A percentile compares a stretch with the other conserved stretches of the same genome.
phyloP scores from a whole-genome alignment of 1,139 yeast genomes.

The Zygosaccharomyces pseudobailii region DNA sequence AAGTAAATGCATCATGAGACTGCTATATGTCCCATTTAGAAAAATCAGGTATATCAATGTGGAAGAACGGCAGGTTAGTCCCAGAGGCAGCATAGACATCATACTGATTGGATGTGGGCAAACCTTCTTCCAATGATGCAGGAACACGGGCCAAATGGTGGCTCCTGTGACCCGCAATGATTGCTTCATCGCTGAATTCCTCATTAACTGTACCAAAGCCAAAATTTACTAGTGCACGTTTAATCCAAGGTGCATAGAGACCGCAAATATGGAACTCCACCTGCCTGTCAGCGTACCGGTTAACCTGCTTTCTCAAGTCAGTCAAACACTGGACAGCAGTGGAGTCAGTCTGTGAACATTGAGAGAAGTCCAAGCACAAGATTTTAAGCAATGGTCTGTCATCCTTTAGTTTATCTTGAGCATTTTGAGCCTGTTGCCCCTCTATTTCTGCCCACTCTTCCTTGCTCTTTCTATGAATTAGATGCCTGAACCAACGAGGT shows the following conservation, averaged over 20 bases:
- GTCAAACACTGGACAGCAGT: constrained; percentile 75
- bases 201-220: constrained; percentile 70
- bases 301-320: constrained; percentile 69
- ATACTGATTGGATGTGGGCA: constrained; percentile 34
- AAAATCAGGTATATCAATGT: constrained; percentile 78
- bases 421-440: constrained; percentile 6
- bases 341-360: constrained; percentile 70
- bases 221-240: constrained; percentile 66
- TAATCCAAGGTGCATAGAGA: constrained; percentile 78
- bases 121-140: constrained; percentile 19
- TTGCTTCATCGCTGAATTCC: constrained; percentile 30
- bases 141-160: constrained; percentile 32
- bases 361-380: constrained; percentile 74
- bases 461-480: constrained; percentile 27
- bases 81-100: constrained; percentile 51
- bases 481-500: constrained; percentile 37
- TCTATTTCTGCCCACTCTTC: constrained; percentile 15
- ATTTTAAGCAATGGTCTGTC: constrained; percentile 63
- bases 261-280: constrained; percentile 91
- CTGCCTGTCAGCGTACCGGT: constrained; percentile 72
- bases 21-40: constrained; percentile 31
- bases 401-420: constrained; percentile 33
- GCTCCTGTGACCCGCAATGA: constrained; percentile 30
- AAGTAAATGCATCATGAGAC: not conserved
- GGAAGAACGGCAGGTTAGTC: constrained; percentile 81